Base-by-base conservation (phyloP, 2,329 filamentous ascomycete genomes). In the Hypomyces rosellus region DNA sequence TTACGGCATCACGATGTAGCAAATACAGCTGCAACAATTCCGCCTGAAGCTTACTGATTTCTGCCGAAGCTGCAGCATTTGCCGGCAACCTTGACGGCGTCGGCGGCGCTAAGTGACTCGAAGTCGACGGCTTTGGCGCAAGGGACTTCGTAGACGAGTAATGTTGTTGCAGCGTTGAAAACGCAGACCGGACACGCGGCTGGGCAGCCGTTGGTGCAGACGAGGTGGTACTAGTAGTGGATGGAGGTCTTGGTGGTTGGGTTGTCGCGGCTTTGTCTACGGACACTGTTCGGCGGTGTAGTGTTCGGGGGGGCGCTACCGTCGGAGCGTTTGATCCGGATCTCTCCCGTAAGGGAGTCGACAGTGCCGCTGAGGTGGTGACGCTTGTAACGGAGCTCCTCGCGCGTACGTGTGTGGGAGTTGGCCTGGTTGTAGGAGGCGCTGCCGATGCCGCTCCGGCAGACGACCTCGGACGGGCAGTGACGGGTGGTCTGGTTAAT, bases 1-100 rank as follows among this genome's bases (percentile, higher is more conserved):
- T 54, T 2, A 64, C 65, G 3, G 78, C 75, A 48, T 76, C 75
- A 55, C 77, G 75, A 63, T 86, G 83, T 18, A 88, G 63, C 7
- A 87, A 68, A 45, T 84, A 81, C 7, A 87, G 70, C 59, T 86
- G 82, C 20, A 88, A 69, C 2, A 88, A 72, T 61, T 85, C 80
- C 2, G 82, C 77, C 63, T 87, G 84, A 6, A 84, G 68, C 36
- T 73, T 75, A 45, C 71, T 73, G 7, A 74, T 82, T 63, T 83
- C 80, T 46, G 77, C 78, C 1, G 78, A 78, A 25, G 77, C 68
- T 48, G 78, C 79, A 13, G 84, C 66, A 61, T 84, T 84, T 59
- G 76, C 71, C 5, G 82, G 79, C 3, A 80, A 72, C 59, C 84
- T 82, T 30, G 78, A 80, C 1, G 82, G 81, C 3, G 80, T 80